These are phyloP conservation scores for Penicillium sclerotigenum DNA, from an alignment of 2,329 filamentous ascomycete species.

Conservation along the genomic window DNA sequence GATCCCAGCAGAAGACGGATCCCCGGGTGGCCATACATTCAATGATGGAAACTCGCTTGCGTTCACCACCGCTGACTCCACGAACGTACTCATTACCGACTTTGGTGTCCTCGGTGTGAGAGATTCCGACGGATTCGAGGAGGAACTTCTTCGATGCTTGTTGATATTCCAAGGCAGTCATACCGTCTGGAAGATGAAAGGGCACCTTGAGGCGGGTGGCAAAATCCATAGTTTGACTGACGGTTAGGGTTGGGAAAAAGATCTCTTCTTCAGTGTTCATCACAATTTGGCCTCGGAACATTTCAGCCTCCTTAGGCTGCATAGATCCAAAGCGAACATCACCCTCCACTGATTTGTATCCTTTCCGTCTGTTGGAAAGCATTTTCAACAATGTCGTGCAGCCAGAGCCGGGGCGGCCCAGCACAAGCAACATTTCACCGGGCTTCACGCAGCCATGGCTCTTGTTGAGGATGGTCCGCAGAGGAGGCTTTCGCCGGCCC, in stretches of 20 bases:
- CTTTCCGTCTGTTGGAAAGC: slow-evolving; percentile 61
- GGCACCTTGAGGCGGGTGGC: slow-evolving; percentile 58
- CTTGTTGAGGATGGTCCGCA: slow-evolving; percentile 63
- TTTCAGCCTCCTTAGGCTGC: slow-evolving; percentile 40
- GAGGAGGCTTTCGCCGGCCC: slow-evolving; percentile 53
- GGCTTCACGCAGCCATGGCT: slow-evolving; percentile 68
- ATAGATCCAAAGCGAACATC: slow-evolving; percentile 57
- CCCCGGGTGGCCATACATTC: slow-evolving; percentile 60
- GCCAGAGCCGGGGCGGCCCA: slow-evolving; percentile 66
- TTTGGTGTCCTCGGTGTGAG: slow-evolving; percentile 61
- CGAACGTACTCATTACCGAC: slow-evolving; percentile 65
- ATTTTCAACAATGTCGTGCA: slow-evolving; percentile 71
- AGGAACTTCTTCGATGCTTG: slow-evolving; percentile 53
- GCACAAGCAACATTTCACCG: slow-evolving; percentile 68
- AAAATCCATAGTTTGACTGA: slow-evolving; percentile 54
- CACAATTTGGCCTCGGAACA: slow-evolving; percentile 57
- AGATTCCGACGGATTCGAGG: slow-evolving; percentile 56
- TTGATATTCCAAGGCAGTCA: slow-evolving; percentile 48
- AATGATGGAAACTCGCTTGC: slow-evolving; percentile 67
- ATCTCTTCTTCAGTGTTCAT: slow-evolving; percentile 55
- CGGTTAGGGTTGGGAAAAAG: slow-evolving; percentile 52
- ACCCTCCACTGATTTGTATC: slow-evolving; percentile 58
- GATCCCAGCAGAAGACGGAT: slow-evolving; percentile 65
- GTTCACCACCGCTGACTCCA: slow-evolving; percentile 65
- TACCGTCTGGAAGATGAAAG: slow-evolving; percentile 46